A percentile compares a stretch with the other conserved stretches of the same genome.
These are phyloP conservation scores for Hansenula lynferdii DNA, from an alignment of 1,139 yeast species.

Conservation along the genomic window DNA sequence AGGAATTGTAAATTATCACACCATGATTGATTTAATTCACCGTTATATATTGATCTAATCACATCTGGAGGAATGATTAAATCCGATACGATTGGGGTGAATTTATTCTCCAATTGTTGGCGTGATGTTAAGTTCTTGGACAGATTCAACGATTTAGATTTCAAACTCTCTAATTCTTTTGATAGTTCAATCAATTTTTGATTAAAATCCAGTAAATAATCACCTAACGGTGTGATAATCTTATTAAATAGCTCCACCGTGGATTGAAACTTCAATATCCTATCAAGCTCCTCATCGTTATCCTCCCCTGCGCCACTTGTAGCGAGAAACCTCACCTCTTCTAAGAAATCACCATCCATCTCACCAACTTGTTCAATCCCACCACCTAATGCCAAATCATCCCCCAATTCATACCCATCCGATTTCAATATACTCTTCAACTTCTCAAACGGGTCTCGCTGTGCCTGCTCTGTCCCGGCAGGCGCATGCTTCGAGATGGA, in stretches of 20 bases:
- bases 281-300: constrained; percentile 5
- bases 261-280: constrained; percentile 9
- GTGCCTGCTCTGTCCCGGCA: neutral
- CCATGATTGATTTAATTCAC: constrained; percentile 48
- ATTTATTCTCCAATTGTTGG: constrained; percentile 47
- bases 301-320: constrained; percentile 6
- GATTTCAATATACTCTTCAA: neutral
- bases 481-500: neutral
- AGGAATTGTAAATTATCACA: constrained; percentile 53
- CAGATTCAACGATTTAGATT: constrained; percentile 52
- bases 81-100: constrained; percentile 71
- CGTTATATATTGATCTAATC: constrained; percentile 43
- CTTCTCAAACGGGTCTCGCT: neutral
- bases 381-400: neutral
- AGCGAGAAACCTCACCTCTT: constrained; percentile 19
- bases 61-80: constrained; percentile 70
- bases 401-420: neutral
- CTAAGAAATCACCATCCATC: constrained; percentile 9
- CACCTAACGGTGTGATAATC: constrained; percentile 15
- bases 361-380: neutral
- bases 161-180: constrained; percentile 50
- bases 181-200: constrained; percentile 54
- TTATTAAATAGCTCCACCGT: constrained; percentile 12
- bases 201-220: constrained; percentile 41
- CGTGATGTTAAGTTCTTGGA: constrained; percentile 55